These are phyloP conservation scores for Trametes gibbosa DNA, from an alignment of 768 basidiomycete genomes.

Conservation along the genomic window DNA sequence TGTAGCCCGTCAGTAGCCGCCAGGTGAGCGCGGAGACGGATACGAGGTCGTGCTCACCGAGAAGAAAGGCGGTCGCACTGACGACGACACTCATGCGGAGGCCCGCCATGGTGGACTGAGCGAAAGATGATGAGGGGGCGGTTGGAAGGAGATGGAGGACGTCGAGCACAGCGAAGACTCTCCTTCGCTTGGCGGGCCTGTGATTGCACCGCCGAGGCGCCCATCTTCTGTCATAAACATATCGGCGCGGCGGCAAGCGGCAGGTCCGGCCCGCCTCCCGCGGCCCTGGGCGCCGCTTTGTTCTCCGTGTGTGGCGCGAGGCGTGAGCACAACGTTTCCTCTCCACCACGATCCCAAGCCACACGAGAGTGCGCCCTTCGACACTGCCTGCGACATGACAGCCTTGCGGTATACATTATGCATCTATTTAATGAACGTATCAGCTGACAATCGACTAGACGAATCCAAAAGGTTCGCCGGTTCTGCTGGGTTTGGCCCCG, in stretches of 20 bases:
- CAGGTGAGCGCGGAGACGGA: background rate
- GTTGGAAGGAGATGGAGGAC: constrained; percentile 2
- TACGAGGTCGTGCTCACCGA: constrained; percentile 47
- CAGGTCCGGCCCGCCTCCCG: constrained; percentile 1
- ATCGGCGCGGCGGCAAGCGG: background rate
- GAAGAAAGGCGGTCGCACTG: constrained; percentile 74
- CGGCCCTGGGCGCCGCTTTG: too few relatives aligned
- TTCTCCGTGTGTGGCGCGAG: too few relatives aligned
- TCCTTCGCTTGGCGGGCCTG: constrained; percentile 4
- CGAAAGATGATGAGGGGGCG: constrained; percentile 1
- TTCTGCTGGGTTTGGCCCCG: background rate
- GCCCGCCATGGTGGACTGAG: constrained; percentile 48
- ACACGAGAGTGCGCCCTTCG: too few relatives aligned
- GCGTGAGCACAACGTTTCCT: background rate
- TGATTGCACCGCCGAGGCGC: constrained; percentile 10
- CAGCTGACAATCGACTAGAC: constrained; percentile 39
- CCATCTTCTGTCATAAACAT: background rate
- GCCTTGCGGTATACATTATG: constrained; percentile 35
- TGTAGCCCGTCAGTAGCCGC: too few relatives aligned
- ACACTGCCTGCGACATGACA: constrained; percentile 32
- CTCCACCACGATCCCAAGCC: background rate
- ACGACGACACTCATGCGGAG: constrained; percentile 73
- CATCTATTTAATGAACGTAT: background rate
- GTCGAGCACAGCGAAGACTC: constrained; percentile 4
- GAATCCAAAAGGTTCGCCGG: constrained; percentile 64